Evolutionary conservation across 1,284 basidiomycete species (phyloP).

Genomic region (Xanthoconium separans): DNA sequence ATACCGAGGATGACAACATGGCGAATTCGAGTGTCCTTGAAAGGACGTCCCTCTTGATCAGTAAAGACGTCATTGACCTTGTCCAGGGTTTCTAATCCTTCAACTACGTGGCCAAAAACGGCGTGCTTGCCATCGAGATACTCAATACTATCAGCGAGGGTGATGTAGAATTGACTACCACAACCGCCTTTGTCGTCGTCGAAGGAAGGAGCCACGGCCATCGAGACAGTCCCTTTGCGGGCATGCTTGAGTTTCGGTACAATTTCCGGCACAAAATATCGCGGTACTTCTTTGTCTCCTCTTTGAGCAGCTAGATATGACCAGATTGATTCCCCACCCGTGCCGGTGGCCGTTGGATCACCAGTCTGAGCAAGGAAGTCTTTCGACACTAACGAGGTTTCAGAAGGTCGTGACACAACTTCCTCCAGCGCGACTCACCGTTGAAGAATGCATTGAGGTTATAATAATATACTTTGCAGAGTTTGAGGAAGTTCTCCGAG

Average conservation of each 20-base stretch:
- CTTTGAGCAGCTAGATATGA: slow-evolving; percentile 64
- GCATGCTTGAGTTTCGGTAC: slow-evolving; percentile 82
- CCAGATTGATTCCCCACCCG: slow-evolving; percentile 86
- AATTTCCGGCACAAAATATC: slow-evolving; percentile 87
- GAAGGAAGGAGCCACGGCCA: slow-evolving; percentile 84
- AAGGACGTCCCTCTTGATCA: slow-evolving; percentile 85
- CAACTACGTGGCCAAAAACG: slow-evolving; percentile 93
- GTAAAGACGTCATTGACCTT: slow-evolving; percentile 91
- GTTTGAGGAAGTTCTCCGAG: slow-evolving; percentile 94
- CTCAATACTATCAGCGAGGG: slow-evolving; percentile 86
- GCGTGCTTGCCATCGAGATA: slow-evolving; percentile 97
- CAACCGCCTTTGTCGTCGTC: slow-evolving; percentile 77
- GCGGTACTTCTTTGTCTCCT: slow-evolving; percentile 42
- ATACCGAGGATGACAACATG: slow-evolving; percentile 90
- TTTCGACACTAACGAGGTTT: slow-evolving; percentile 67
- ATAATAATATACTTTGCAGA: slow-evolving; percentile 97
- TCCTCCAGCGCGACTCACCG: slow-evolving; percentile 51
- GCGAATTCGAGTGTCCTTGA: slow-evolving; percentile 92
- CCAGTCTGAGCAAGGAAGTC: slow-evolving; percentile 96
- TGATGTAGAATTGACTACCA: slow-evolving; percentile 96
- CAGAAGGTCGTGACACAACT: slow-evolving; percentile 6
- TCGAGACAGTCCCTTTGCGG: slow-evolving; percentile 88
- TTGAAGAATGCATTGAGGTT: slow-evolving; percentile 97
- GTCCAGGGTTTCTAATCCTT: slow-evolving; percentile 90
- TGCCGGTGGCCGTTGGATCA: slow-evolving; percentile 93